These are phyloP conservation scores for Ceraceosorus guamensis DNA, from an alignment of 1,284 basidiomycete genomes.

Conservation along the genomic window DNA sequence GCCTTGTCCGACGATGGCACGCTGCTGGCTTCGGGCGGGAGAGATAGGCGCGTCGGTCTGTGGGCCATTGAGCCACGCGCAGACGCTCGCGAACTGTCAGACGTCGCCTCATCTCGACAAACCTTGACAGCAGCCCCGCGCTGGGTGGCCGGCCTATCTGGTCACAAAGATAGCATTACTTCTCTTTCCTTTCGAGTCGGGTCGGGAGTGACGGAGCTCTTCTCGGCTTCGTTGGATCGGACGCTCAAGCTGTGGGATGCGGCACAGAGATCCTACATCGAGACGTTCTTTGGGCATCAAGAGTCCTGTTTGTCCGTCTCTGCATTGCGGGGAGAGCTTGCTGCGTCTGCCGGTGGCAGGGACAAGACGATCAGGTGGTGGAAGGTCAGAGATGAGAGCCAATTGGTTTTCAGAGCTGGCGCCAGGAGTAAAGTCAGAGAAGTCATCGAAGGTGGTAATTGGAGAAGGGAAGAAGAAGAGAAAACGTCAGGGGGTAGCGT, in stretches of 20 bases:
- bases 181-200: constrained; percentile 72
- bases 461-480: constrained; percentile 51
- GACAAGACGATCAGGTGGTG: constrained; percentile 90
- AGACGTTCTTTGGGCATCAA: constrained; percentile 96
- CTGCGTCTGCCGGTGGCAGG: constrained; percentile 76
- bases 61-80: constrained; percentile 17
- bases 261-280: constrained; percentile 78
- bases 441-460: constrained; percentile 65
- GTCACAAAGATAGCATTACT: constrained; percentile 50
- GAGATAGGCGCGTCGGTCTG: constrained; percentile 57
- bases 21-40: constrained; percentile 76
- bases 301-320: constrained; percentile 74
- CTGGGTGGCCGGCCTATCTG: constrained; percentile 68
- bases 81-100: no score
- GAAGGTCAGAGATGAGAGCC: constrained; percentile 93
- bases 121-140: not conserved
- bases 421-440: constrained; percentile 62
- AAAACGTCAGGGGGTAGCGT: constrained; percentile 46
- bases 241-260: constrained; percentile 86
- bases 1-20: constrained; percentile 78
- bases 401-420: constrained; percentile 90
- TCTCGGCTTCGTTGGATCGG: constrained; percentile 76
- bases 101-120: not conserved
- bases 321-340: constrained; percentile 72
- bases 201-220: constrained; percentile 58